Conservation (phyloP, 2,329 filamentous ascomycete genomes). For the Talaromyces sp. region DNA sequence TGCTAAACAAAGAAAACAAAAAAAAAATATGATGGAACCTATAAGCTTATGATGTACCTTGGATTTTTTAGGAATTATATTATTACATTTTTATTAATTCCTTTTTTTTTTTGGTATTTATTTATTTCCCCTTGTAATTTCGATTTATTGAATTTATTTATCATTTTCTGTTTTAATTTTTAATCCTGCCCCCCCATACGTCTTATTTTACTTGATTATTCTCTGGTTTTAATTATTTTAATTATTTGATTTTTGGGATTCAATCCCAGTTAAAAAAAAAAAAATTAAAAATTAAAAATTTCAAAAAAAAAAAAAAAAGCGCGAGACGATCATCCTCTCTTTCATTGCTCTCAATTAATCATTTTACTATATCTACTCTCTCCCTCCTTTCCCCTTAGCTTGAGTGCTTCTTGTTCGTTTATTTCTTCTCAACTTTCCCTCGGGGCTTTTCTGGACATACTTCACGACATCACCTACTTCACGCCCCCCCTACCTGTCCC, state of each 20-base stretch:
- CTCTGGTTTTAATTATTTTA: conserved; percentile 3
- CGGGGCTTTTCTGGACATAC: conserved; percentile 17
- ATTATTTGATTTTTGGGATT: background rate
- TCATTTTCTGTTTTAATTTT: conserved; percentile 5
- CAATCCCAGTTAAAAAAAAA: background rate
- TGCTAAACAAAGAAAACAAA: conserved; percentile 28
- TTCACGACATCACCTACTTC: conserved; percentile 6
- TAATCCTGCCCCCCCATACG: background rate
- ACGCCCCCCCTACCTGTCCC: conserved; percentile 16
- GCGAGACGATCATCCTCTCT: conserved; percentile 2
- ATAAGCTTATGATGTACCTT: conserved; percentile 18
- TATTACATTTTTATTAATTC: conserved; percentile 6
- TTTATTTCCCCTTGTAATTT: conserved; percentile 10
- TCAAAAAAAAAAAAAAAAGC: conserved; percentile 13
- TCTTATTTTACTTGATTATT: conserved; percentile 1
- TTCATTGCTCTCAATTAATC: too few species aligned
- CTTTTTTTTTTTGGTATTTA: conserved; percentile 5
- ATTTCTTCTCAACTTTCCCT: conserved; percentile 22
- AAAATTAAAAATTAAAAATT: background rate
- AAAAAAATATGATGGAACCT: conserved; percentile 8
- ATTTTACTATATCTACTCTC: conserved; percentile 38
- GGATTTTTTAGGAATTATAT: conserved; percentile 1
- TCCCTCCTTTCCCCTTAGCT: conserved; percentile 31
- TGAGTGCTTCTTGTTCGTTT: conserved; percentile 4
- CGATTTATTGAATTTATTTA: conserved; percentile 11